Percentiles rank a stretch among this genome's conserved stretches.
Evolutionary conservation across 1,284 basidiomycete species (phyloP).

Genomic region (Cutaneotrichosporon mucoides): DNA sequence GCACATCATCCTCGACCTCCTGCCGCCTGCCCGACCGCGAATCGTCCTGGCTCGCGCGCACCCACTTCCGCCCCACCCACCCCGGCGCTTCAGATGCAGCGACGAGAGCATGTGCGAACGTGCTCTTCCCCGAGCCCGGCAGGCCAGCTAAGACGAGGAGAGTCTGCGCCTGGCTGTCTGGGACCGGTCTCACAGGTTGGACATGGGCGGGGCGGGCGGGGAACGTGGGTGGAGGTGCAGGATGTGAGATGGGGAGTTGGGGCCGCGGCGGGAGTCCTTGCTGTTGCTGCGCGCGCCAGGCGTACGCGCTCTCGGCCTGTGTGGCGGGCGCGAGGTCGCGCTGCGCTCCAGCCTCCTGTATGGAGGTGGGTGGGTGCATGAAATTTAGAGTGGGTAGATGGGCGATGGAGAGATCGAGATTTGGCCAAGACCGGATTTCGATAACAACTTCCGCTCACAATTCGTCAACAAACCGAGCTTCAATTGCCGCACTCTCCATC

Average conservation of each 20-base stretch:
- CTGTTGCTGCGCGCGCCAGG: background rate
- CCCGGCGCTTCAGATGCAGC: conserved; percentile 3
- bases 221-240: too few relatives aligned
- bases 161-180: conserved; percentile 23
- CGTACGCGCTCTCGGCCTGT: background rate
- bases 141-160: conserved; percentile 46
- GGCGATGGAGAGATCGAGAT: background rate
- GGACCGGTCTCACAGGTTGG: too few relatives aligned
- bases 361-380: too few relatives aligned
- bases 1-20: conserved; percentile 40
- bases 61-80: conserved; percentile 24
- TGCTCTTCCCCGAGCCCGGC: conserved; percentile 45
- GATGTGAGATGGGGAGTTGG: background rate
- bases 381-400: background rate
- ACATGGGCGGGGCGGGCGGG: too few relatives aligned
- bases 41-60: conserved; percentile 48
- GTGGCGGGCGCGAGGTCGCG: too few relatives aligned
- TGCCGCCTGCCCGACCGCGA: conserved; percentile 34
- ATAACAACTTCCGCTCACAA: too few relatives aligned
- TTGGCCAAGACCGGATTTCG: too few relatives aligned
- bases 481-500: background rate
- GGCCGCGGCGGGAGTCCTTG: background rate
- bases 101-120: conserved; percentile 36
- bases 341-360: too few relatives aligned
- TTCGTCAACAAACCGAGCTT: too few relatives aligned